phyloP scores from a whole-genome alignment of 768 basidiomycete species.

The Sutorius australiensis region DNA sequence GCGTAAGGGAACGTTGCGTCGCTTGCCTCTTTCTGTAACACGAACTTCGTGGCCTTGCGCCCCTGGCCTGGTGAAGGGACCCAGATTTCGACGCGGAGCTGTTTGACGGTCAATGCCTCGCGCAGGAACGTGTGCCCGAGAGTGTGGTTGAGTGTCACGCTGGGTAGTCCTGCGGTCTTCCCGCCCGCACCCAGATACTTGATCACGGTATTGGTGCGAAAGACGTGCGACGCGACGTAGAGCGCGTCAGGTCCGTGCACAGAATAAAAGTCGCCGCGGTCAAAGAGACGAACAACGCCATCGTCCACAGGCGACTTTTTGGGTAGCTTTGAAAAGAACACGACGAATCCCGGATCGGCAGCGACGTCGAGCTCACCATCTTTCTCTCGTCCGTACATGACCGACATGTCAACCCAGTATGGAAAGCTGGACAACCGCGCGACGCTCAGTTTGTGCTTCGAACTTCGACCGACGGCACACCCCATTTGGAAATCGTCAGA shows the following conservation, averaged over 20 bases:
- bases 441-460: no score
- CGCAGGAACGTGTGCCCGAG: slow-evolving; percentile 81
- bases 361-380: slow-evolving; percentile 40
- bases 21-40: slow-evolving; percentile 73
- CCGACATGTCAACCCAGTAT: slow-evolving; percentile 35
- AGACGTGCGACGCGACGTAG: slow-evolving; percentile 81
- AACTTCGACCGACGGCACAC: no score
- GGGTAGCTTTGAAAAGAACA: slow-evolving; percentile 61
- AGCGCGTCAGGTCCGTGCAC: slow-evolving; percentile 85
- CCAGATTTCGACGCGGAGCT: slow-evolving; percentile 93
- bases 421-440: no score
- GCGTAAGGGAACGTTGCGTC: not conserved
- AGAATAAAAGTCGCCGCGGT: slow-evolving; percentile 81
- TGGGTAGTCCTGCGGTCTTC: slow-evolving; percentile 59
- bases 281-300: slow-evolving; percentile 86
- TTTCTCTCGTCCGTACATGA: slow-evolving; percentile 68
- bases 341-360: slow-evolving; percentile 67
- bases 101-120: slow-evolving; percentile 85
- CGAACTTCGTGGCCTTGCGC: slow-evolving; percentile 74
- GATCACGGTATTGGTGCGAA: slow-evolving; percentile 86
- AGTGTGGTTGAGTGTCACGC: slow-evolving; percentile 69
- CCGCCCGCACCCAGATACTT: slow-evolving; percentile 80
- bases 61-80: slow-evolving; percentile 65
- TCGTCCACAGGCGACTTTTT: slow-evolving; percentile 62
- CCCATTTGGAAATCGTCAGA: no score